Evolutionary conservation across 306 rosid genomes (phyloP).

Genomic region (Astragalus membranaceus): DNA sequence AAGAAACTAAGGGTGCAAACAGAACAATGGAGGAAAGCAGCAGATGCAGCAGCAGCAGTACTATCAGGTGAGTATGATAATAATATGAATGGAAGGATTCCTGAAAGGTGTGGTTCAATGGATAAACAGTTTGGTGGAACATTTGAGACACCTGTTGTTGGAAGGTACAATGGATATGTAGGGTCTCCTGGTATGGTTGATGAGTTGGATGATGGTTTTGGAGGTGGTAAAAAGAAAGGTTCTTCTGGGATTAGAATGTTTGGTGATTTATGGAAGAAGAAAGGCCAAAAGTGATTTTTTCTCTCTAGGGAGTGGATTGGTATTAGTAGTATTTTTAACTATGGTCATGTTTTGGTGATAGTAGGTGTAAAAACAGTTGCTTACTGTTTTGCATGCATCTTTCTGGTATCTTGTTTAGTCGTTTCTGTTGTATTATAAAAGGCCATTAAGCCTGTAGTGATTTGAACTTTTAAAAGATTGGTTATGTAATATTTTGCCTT

Average conservation of each 20-base stretch:
- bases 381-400: conserved; percentile 37
- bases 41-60: conserved; percentile 89
- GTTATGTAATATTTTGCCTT: too few relatives aligned
- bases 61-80: conserved; percentile 49
- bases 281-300: conserved; percentile 51
- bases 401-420: conserved; percentile 16
- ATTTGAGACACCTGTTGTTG: conserved; percentile 51
- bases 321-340: neutral
- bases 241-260: conserved; percentile 80
- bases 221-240: conserved; percentile 64
- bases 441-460: conserved; percentile 6
- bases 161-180: conserved; percentile 56
- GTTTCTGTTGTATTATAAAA: conserved; percentile 22
- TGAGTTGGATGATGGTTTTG: conserved; percentile 61
- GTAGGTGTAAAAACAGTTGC: conserved; percentile 36
- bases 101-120: conserved; percentile 84
- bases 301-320: neutral
- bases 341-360: conserved; percentile 20
- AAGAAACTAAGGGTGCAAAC: conserved; percentile 81
- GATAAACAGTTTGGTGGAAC: conserved; percentile 68
- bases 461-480: too few relatives aligned
- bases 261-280: conserved; percentile 84
- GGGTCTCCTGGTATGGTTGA: conserved; percentile 62
- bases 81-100: conserved; percentile 54
- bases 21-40: conserved; percentile 88